Percentiles rank a stretch among this genome's conserved stretches.
Conservation (phyloP, 768 basidiomycete species). For the Suillus placidus region DNA sequence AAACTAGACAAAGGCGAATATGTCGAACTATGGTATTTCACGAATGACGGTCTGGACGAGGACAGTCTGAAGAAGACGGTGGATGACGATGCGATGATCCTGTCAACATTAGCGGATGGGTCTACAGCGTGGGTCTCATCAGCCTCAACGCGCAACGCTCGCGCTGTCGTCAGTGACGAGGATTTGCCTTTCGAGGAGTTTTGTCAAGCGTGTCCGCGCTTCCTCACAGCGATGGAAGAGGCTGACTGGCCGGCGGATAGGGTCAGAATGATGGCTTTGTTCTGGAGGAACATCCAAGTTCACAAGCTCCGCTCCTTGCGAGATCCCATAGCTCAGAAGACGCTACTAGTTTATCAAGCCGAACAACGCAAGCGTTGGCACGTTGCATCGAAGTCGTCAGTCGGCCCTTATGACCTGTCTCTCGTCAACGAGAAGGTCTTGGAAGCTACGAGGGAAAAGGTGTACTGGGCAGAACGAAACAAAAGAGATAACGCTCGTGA, state of each 20-base stretch:
- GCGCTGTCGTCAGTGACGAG: neutral
- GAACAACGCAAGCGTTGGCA: neutral
- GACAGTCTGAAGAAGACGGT: neutral
- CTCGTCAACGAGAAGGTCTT: neutral
- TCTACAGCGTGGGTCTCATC: neutral
- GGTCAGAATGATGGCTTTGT: neutral
- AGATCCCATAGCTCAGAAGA: neutral
- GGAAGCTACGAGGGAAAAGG: fast-evolving
- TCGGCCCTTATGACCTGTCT: neutral
- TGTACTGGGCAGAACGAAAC: neutral
- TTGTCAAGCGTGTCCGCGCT: neutral
- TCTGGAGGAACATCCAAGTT: neutral
- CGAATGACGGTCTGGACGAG: too few species aligned
- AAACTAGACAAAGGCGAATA: too few species aligned
- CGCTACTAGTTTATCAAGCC: neutral
- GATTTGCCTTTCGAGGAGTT: neutral
- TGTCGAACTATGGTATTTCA: too few species aligned
- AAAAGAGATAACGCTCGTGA: neutral
- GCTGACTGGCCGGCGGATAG: neutral
- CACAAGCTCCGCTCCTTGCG: fast-evolving
- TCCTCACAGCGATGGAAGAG: neutral
- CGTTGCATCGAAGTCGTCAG: fast-evolving
- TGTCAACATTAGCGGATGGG: neutral
- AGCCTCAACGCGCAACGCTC: fast-evolving
- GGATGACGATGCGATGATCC: neutral